Evolutionary conservation across 495 filamentous ascomycete species (phyloP), one percentile per base, ranked within the genome.

Genomic region (Clavariopsis aquatica): DNA sequence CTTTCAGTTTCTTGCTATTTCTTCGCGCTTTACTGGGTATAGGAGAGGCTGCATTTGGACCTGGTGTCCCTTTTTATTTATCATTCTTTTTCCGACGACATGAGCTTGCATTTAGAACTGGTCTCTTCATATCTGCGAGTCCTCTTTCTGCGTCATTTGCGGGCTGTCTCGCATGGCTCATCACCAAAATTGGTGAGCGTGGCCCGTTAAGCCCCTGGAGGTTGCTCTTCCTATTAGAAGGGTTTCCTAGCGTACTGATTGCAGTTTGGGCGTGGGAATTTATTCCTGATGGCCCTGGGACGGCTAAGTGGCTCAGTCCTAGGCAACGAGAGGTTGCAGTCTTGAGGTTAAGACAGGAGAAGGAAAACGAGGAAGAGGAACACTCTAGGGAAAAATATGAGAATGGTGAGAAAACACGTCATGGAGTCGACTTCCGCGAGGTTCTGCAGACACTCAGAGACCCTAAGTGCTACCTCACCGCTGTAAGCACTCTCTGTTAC

Each of bases 1-100:
- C 65, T 17, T 67, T 67, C 43, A 52, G 87, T 83, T 89, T 38
- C 31, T 38, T 72, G 4, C 45, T 72, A 3, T 26, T 57, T 22
- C 60, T 69, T 7, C 57, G 70, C 13, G 60, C 58, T 19, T 60
- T 72, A 22, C 60, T 72, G 6, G 70, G 70, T 0, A 28, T 69
- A 20, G 55, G 56, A 22, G 70, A 72, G 57, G 70, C 70, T 0
- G 70, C 65, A 0, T 94, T 70, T 45, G 63, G 65, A 31, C 74
- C 67, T 57, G 85, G 85, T 2, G 78, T 91, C 5, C 89, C 90
- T 0, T 93, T 87, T 64, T 78, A 93, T 2, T 79, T 96, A 0
- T 90, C 87, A 0, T 94, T 93, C 77, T 96, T 96, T 79, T 96
- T 95, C 71, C 83, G 86, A 22, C 82, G 92, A 5, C 80, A 87